Conservation (phyloP, 73 alveolate genomes). For the Paramecium tetraurelia region DNA sequence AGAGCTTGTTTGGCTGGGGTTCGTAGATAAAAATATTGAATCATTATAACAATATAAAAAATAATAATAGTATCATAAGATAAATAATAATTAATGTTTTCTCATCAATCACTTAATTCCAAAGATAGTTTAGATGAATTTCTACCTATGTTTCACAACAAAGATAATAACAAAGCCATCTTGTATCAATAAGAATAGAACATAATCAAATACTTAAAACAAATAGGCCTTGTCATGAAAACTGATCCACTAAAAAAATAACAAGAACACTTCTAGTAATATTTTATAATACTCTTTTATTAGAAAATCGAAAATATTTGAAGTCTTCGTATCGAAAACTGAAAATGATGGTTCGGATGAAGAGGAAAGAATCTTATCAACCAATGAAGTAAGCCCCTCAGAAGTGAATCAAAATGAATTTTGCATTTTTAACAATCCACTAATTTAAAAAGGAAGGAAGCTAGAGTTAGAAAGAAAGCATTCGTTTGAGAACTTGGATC, state of each 20-base stretch:
- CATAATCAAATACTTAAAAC: background rate
- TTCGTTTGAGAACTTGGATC: background rate
- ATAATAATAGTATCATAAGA: background rate
- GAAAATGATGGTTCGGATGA: background rate
- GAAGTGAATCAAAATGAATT: background rate
- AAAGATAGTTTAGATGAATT: slow-evolving; percentile 31
- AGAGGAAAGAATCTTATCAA: background rate
- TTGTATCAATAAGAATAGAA: background rate
- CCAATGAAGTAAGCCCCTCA: background rate
- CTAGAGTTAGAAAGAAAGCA: background rate
- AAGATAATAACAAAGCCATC: background rate
- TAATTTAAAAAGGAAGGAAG: background rate
- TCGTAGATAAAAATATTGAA: slow-evolving; percentile 85
- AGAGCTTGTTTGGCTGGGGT: slow-evolving; percentile 92
- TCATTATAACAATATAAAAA: background rate
- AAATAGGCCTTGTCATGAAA: background rate
- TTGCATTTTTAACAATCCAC: background rate
- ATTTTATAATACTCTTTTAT: background rate
- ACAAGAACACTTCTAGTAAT: background rate
- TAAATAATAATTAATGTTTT: background rate
- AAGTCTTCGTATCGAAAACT: background rate
- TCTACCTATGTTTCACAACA: slow-evolving; percentile 12
- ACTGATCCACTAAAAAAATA: slow-evolving; percentile 25
- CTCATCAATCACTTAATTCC: background rate
- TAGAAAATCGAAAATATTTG: background rate